These are phyloP conservation scores for Colletotrichum godetiae DNA, from an alignment of 2,329 filamentous ascomycete species.

Conservation along the genomic window DNA sequence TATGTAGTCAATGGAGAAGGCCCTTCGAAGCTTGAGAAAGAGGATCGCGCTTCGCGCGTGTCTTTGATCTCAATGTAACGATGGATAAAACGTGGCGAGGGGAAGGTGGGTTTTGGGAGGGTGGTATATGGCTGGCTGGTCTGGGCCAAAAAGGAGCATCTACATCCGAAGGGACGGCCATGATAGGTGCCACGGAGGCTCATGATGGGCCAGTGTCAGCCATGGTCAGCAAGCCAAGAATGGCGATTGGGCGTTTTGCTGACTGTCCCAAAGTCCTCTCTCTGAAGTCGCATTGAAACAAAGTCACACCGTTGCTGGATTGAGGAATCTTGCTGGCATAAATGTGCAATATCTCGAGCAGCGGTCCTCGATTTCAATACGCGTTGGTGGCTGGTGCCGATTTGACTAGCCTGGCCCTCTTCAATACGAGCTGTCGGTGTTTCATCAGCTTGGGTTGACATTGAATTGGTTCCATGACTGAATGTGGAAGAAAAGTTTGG, in stretches of 20 bases:
- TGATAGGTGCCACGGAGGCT: constrained; percentile 31
- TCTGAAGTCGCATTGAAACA: neutral
- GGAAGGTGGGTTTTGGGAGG: neutral
- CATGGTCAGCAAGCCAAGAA: constrained; percentile 21
- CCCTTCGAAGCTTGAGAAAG: neutral
- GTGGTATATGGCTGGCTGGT: neutral
- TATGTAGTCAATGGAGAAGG: neutral
- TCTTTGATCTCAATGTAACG: neutral
- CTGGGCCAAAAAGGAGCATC: neutral
- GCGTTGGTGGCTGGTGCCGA: neutral
- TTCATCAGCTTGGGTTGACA: neutral
- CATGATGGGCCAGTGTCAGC: constrained; percentile 23
- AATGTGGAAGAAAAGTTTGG: neutral
- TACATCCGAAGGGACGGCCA: neutral
- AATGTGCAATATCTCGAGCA: neutral
- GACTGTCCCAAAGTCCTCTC: constrained; percentile 20
- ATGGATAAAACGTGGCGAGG: neutral
- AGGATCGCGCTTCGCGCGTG: neutral
- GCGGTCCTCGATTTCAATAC: neutral
- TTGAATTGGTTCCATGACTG: neutral
- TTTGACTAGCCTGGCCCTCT: neutral
- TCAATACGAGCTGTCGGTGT: neutral
- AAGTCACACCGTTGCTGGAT: neutral
- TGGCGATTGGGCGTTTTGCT: constrained; percentile 21
- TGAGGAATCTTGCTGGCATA: constrained; percentile 1